A percentile compares a stretch with the other conserved stretches of the same genome.
Conservation (phyloP, 2,329 filamentous ascomycete species). For the Fusarium xylarioides region DNA sequence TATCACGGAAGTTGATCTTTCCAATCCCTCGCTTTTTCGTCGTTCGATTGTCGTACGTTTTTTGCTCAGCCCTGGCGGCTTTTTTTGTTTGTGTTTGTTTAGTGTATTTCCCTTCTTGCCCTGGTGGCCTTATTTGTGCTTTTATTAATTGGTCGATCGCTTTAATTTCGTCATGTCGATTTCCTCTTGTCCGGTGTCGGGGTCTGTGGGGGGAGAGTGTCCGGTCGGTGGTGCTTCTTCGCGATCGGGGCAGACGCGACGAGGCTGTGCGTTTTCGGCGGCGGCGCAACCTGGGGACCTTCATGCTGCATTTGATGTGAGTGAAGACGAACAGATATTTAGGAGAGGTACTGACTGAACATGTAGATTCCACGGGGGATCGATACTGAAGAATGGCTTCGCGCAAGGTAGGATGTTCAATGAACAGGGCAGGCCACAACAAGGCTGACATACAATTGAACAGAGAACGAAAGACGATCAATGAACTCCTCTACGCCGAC, state of each 20-base stretch:
- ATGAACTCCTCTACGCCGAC: slow-evolving; percentile 57
- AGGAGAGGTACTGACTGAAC: accelerated
- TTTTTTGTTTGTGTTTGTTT: not conserved
- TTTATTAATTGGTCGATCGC: not conserved
- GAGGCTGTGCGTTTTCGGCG: slow-evolving; percentile 34
- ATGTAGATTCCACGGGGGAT: slow-evolving; percentile 56
- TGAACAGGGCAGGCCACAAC: not conserved
- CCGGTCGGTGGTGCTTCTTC: slow-evolving; percentile 18
- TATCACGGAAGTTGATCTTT: not conserved
- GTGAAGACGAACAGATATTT: accelerated
- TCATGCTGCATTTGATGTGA: slow-evolving; percentile 37
- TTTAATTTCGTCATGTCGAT: slow-evolving; percentile 40
- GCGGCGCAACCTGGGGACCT: slow-evolving; percentile 29
- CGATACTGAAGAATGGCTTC: slow-evolving; percentile 57
- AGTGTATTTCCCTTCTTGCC: slow-evolving; percentile 6
- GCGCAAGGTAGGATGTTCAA: slow-evolving; percentile 43
- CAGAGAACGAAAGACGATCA: slow-evolving; percentile 57
- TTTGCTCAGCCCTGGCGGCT: slow-evolving; percentile 21
- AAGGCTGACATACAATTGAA: not conserved
- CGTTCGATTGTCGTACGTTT: not conserved
- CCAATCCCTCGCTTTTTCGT: not conserved
- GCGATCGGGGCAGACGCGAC: not conserved
- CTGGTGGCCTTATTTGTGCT: slow-evolving; percentile 15
- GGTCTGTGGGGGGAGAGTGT: slow-evolving; percentile 41
- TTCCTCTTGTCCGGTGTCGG: slow-evolving; percentile 47